Percentiles rank a stretch among this genome's conserved stretches.
phyloP scores from a whole-genome alignment of 805 yeast genomes.

The Zygotorulaspora sp. region DNA sequence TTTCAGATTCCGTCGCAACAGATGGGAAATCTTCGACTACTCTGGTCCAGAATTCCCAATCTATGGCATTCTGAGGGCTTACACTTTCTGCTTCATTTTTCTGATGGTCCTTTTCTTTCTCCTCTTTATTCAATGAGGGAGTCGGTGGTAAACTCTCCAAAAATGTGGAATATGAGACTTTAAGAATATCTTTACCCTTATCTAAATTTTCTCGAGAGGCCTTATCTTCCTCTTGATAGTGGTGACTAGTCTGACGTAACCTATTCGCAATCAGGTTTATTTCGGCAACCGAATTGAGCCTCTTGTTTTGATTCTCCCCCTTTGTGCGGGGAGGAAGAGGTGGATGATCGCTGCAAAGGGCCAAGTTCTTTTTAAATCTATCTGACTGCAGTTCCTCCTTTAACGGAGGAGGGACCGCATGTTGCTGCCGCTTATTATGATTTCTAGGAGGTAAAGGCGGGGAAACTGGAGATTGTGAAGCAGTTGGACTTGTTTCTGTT shows the following conservation, averaged over 20 bases:
- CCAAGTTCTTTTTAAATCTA: conserved; percentile 24
- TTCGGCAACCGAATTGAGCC: conserved; percentile 36
- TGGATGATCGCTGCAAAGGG: conserved; percentile 26
- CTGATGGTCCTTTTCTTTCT: conserved; percentile 9
- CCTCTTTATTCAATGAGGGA: conserved; percentile 9
- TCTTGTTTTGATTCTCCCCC: conserved; percentile 18
- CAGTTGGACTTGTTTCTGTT: conserved; percentile 7
- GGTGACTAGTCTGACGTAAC: conserved; percentile 51
- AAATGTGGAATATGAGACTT: conserved; percentile 28
- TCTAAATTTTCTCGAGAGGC: conserved; percentile 49
- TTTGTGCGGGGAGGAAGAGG: conserved; percentile 17
- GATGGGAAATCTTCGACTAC: conserved; percentile 73
- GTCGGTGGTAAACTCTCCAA: conserved; percentile 16
- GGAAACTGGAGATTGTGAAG: conserved; percentile 12
- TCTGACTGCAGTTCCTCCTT: conserved; percentile 30
- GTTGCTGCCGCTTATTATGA: conserved; percentile 8
- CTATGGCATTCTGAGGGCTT: conserved; percentile 39
- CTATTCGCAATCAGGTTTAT: conserved; percentile 60
- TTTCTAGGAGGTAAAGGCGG: conserved; percentile 39
- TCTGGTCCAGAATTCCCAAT: conserved; percentile 85
- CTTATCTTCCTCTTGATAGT: conserved; percentile 46
- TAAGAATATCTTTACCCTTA: conserved; percentile 44
- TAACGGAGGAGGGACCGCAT: conserved; percentile 32
- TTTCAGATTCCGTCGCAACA: conserved; percentile 57
- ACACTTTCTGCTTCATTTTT: conserved; percentile 17